A percentile compares a stretch with the other conserved stretches of the same genome.
phyloP scores from a whole-genome alignment of 1,284 basidiomycete genomes.

The Ganoderma multipileum region DNA sequence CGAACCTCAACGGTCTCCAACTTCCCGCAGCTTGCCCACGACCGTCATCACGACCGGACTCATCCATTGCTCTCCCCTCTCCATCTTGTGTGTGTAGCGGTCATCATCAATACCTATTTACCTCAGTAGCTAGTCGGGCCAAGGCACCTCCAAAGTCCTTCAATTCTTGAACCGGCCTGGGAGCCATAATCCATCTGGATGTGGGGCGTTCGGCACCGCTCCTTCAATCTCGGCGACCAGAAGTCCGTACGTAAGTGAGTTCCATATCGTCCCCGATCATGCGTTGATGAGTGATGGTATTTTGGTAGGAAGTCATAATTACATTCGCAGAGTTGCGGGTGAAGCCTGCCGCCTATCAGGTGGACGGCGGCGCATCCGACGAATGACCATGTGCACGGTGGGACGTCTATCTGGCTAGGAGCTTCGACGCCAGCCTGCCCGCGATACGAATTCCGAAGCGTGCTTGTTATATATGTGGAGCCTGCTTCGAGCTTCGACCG shows the following conservation, averaged over 20 bases:
- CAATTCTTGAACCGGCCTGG: too few species aligned
- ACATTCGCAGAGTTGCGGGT: neutral
- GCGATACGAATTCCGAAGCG: neutral
- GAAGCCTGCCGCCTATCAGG: constrained; percentile 13
- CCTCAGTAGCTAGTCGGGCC: too few species aligned
- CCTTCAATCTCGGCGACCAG: neutral
- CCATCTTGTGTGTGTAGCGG: too few species aligned
- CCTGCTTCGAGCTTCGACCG: neutral
- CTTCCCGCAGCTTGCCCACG: too few species aligned
- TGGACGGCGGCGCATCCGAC: constrained; percentile 10
- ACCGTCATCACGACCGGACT: too few species aligned
- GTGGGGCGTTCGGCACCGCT: neutral
- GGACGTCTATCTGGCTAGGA: neutral
- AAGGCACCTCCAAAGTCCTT: too few species aligned
- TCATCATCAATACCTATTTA: too few species aligned
- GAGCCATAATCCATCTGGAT: neutral
- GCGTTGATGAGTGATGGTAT: constrained; percentile 22
- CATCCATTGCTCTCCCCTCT: too few species aligned
- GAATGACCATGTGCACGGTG: neutral
- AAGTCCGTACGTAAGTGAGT: neutral
- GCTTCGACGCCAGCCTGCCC: neutral
- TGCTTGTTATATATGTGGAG: neutral
- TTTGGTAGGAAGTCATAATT: constrained; percentile 13
- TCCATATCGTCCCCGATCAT: constrained; percentile 8
- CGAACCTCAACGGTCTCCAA: too few species aligned